phyloP scores from a whole-genome alignment of 768 basidiomycete species.

The Lactarius sanguifluus region DNA sequence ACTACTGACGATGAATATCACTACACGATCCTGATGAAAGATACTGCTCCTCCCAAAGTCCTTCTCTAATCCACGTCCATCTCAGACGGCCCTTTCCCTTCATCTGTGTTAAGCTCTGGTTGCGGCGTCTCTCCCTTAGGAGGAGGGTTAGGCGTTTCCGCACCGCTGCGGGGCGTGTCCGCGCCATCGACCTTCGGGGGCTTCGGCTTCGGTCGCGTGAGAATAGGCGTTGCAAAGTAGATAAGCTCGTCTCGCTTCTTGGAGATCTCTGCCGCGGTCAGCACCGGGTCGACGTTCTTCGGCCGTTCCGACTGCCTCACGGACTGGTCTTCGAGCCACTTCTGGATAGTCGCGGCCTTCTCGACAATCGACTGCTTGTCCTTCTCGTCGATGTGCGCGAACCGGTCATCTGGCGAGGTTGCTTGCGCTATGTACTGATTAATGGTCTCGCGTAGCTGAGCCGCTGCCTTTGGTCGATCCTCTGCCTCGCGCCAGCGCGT shows the following conservation, averaged over 20 bases:
- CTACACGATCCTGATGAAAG: constrained; percentile 14
- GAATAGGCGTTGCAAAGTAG: constrained; percentile 86
- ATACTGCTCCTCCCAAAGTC: constrained; percentile 10
- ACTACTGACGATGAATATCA: constrained; percentile 20
- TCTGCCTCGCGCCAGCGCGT: constrained; percentile 82
- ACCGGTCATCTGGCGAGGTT: constrained; percentile 80
- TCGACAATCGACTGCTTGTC: constrained; percentile 86
- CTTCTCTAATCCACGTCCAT: constrained; percentile 77
- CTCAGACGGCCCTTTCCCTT: constrained; percentile 51
- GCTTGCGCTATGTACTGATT: constrained; percentile 85
- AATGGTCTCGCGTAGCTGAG: constrained; percentile 81
- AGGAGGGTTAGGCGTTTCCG: constrained; percentile 53
- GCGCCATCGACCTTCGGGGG: constrained; percentile 64
- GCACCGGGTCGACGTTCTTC: constrained; percentile 85
- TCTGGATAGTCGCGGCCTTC: constrained; percentile 83
- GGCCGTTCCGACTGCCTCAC: constrained; percentile 82
- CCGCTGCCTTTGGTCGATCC: constrained; percentile 69
- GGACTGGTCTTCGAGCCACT: constrained; percentile 95
- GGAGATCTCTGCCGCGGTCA: constrained; percentile 77
- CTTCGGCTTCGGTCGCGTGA: constrained; percentile 92
- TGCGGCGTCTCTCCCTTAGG: constrained; percentile 36
- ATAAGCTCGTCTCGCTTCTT: constrained; percentile 93
- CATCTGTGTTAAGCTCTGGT: constrained; percentile 41
- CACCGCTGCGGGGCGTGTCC: constrained; percentile 69
- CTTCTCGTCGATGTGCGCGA: constrained; percentile 85